phyloP scores from a whole-genome alignment of 2,329 filamentous ascomycete species.

The Aureobasidium sp. region DNA sequence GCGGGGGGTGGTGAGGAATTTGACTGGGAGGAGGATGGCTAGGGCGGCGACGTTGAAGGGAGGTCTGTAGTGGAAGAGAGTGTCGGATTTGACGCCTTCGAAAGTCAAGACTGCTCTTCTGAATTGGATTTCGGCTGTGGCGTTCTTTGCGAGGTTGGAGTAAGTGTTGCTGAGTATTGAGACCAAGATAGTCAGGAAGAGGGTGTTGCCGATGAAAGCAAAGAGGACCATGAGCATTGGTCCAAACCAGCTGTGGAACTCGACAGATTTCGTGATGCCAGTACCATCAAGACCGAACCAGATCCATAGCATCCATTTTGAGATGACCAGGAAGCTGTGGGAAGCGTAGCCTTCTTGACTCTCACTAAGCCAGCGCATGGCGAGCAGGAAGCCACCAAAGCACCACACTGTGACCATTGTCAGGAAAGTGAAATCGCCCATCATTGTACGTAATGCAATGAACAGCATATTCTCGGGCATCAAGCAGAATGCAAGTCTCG shows the following conservation, averaged over 20 bases:
- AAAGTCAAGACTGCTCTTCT: slow-evolving; percentile 72
- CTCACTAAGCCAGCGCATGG: slow-evolving; percentile 68
- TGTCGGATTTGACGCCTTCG: slow-evolving; percentile 77
- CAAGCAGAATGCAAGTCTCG: slow-evolving; percentile 71
- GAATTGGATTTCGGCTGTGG: slow-evolving; percentile 76
- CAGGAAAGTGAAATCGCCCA: slow-evolving; percentile 73
- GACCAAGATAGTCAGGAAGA: slow-evolving; percentile 82
- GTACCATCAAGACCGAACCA: slow-evolving; percentile 79
- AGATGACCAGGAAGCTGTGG: slow-evolving; percentile 54
- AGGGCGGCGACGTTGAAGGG: slow-evolving; percentile 78
- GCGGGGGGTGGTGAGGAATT: slow-evolving; percentile 66
- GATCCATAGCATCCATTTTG: slow-evolving; percentile 88
- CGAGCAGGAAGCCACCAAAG: slow-evolving; percentile 72
- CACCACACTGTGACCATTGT: slow-evolving; percentile 72
- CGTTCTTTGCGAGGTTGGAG: slow-evolving; percentile 65
- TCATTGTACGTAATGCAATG: slow-evolving; percentile 72
- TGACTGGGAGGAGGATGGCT: slow-evolving; percentile 66
- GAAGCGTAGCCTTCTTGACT: slow-evolving; percentile 34
- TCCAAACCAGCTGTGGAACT: slow-evolving; percentile 73
- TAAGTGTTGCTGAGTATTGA: slow-evolving; percentile 84
- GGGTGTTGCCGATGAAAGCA: slow-evolving; percentile 75
- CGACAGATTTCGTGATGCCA: slow-evolving; percentile 47
- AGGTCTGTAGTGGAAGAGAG: slow-evolving; percentile 72
- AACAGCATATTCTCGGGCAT: slow-evolving; percentile 80
- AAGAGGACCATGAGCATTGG: slow-evolving; percentile 75